Evolutionary conservation across 208 protist species (phyloP), one percentile per base, ranked within the genome.

Genomic region (Sergeia podlipaevii): DNA sequence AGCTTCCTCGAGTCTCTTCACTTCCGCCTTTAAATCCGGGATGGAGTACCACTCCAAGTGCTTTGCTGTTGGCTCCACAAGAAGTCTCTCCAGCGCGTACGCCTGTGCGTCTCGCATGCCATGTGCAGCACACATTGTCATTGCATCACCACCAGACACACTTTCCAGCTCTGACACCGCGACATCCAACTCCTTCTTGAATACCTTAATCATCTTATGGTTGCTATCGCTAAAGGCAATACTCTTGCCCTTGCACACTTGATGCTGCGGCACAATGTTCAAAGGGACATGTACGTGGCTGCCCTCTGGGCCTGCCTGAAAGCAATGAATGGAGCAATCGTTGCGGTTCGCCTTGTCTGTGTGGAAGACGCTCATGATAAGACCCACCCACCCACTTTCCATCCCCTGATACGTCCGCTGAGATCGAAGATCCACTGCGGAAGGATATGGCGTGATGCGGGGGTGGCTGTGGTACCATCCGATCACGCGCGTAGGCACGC

Each of bases 401-500:
- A 92, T 30, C 49, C 74, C 53, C 62, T 91, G 87, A 36, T 92
- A 89, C 29, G 63, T 52, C n/a, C n/a, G 13, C 74, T 96, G 90
- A 24, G 79, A 89, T 38, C 55, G 34, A 17, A 93, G 57, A 60
- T 96, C 90, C 1, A 94, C 75, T 3, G 53, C 37, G 21, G 84
- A 91, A 0, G 87, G 85, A 51, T 74, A 77, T 7, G 69, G 72
- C 1, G 79, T 85, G 27, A 93, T 89, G 24, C 77, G 72, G 2
- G 86, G 90, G 45, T 96, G 87, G 48, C 73, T 88, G 73, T 96
- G 90, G 66, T 92, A 93, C 90, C 90, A 96, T 2, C 85, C 87
- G 21, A 94, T 60, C 3, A 93, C 84, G 11, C 69, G 65, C 8
- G 79, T 88, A 2, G 7, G 34, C 3, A 48, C 33, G 10, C 75